Evolutionary conservation across 768 basidiomycete genomes (phyloP), one percentile per base, ranked within the genome.

Genomic region (Cantharellus anzutake): DNA sequence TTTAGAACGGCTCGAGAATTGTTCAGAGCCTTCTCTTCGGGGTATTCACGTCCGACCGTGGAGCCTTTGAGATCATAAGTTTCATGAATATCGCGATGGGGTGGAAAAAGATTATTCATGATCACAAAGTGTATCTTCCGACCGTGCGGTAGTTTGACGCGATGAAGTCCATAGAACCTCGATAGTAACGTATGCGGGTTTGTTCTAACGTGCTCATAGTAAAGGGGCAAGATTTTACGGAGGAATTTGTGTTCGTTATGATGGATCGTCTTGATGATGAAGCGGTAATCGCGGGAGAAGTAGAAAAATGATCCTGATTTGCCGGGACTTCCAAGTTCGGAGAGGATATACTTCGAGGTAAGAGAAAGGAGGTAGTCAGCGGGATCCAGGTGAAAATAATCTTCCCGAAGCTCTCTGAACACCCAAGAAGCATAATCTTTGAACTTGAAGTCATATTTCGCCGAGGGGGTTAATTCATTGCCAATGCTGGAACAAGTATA

Each of bases 271-370:
- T 99, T 99, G 80, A 99, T 98, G 73, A 99, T 99, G 75, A 96
- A 99, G 2, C 94, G 85, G 68, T 98, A 99, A 74, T 99, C 94
- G 48, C 92, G 79, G 3, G 92, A 96, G 70, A 97, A 98, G 73
- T 98, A 99, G 76, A 99, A 99, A 74, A 99, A 99, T 11, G 89
- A 93, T 39, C 96, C 96, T 1, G 90, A 93, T 74, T 99, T 99
- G 40, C 96, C 96, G 0, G 96, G 94, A 0, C 92, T 96, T 29
- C 96, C 96, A 39, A 99, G 80, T 68, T 98, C 96, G 44, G 92
- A 94, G 39, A 99, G 79, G 69, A 99, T 98, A 73, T 98, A 99
- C 69, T 94, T 96, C 4, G 86, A 84, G 3, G 96, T 99, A 60
- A 99, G 80, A 1, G 92, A 94, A 60, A 98, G 81, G 14, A 99